Evolutionary conservation across 208 protist species (phyloP).

Genomic region (Tritrichomonas foetus): DNA sequence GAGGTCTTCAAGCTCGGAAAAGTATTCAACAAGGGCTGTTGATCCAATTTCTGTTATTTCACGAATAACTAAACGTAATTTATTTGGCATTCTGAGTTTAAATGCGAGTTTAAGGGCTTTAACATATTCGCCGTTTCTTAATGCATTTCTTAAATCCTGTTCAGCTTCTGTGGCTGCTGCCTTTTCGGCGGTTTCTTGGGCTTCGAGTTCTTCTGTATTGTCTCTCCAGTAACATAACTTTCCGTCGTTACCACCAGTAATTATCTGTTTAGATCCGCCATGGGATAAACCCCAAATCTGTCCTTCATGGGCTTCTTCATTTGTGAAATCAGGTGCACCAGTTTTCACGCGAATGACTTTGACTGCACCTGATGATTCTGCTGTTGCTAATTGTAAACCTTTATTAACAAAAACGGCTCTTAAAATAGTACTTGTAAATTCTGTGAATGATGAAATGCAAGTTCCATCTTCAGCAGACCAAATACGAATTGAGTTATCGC

Average conservation of each 20-base stretch:
- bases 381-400: not conserved
- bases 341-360: not conserved
- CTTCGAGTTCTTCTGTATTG: conserved; percentile 37
- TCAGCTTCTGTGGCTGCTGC: not conserved
- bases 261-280: no score
- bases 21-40: not conserved
- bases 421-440: not conserved
- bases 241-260: not conserved
- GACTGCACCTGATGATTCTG: not conserved
- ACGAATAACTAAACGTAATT: not conserved
- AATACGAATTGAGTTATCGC: conserved; percentile 46
- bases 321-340: conserved; percentile 3
- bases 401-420: not conserved
- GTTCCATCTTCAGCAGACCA: conserved; percentile 46
- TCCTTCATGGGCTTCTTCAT: not conserved
- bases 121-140: not conserved
- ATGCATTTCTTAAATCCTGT: not conserved
- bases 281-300: not conserved
- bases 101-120: not conserved
- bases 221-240: not conserved
- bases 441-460: conserved; percentile 47
- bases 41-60: not conserved
- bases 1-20: not conserved
- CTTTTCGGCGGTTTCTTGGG: not conserved
- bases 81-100: conserved; percentile 9